Evolutionary conservation across 2,329 filamentous ascomycete species (phyloP).

Genomic region (Ophiostoma perfectum): DNA sequence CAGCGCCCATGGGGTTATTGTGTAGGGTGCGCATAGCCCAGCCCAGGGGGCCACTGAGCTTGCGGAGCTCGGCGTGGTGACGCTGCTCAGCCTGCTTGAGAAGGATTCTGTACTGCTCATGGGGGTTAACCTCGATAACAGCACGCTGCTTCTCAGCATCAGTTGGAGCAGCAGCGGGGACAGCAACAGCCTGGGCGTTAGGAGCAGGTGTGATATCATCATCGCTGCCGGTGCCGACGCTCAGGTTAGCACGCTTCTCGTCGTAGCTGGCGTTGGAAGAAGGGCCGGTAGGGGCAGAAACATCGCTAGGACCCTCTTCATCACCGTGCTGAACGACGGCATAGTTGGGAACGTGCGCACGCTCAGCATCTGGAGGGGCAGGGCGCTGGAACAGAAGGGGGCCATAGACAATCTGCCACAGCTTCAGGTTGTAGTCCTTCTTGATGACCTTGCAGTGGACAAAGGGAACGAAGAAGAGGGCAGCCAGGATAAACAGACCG

Average conservation of each 20-base stretch:
- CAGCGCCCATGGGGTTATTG: constrained; percentile 66
- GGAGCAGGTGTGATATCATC: constrained; percentile 21
- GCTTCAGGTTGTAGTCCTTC: constrained; percentile 59
- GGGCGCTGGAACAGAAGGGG: constrained; percentile 60
- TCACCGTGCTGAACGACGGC: constrained; percentile 65
- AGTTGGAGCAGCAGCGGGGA: neutral
- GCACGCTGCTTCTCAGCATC: constrained; percentile 21
- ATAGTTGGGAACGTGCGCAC: constrained; percentile 64
- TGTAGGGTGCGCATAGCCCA: constrained; percentile 77
- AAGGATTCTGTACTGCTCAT: constrained; percentile 58
- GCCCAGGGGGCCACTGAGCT: constrained; percentile 62
- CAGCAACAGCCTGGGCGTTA: neutral
- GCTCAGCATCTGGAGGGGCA: constrained; percentile 46
- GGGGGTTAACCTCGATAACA: constrained; percentile 30
- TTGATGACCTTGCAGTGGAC: constrained; percentile 62
- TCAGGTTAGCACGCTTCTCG: constrained; percentile 14
- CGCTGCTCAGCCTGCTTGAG: constrained; percentile 52
- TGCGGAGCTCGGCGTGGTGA: constrained; percentile 58
- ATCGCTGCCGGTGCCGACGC: neutral
- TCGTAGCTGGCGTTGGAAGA: constrained; percentile 21
- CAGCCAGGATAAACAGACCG: constrained; percentile 54
- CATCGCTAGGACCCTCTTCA: constrained; percentile 35
- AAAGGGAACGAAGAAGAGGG: constrained; percentile 68
- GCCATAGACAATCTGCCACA: constrained; percentile 57
- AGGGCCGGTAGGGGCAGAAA: constrained; percentile 21